These are phyloP conservation scores for Opeltia flavorubescens DNA, from an alignment of 495 filamentous ascomycete species.

Conservation along the genomic window DNA sequence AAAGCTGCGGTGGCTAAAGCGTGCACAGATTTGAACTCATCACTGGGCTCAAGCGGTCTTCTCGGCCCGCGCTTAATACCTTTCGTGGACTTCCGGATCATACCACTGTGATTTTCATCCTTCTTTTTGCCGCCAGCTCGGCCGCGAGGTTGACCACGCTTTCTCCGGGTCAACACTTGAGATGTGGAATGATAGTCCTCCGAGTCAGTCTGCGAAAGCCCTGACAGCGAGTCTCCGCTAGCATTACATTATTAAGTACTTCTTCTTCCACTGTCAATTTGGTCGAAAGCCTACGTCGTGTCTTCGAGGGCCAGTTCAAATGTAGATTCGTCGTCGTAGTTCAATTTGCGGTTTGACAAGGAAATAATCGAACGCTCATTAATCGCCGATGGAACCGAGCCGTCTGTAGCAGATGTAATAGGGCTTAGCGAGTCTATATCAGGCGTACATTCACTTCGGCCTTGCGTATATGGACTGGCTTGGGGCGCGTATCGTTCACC, in stretches of 20 bases:
- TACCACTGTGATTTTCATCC: neutral
- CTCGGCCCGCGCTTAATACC: constrained; percentile 49
- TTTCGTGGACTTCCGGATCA: constrained; percentile 12
- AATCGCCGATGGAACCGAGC: no score
- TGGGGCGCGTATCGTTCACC: no score
- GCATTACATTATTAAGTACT: neutral
- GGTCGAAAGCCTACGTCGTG: no score
- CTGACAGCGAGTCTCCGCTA: neutral
- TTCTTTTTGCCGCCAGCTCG: neutral
- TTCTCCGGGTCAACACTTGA: neutral
- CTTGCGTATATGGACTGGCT: no score
- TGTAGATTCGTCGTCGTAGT: no score
- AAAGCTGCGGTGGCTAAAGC: constrained; percentile 58
- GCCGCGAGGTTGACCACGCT: neutral
- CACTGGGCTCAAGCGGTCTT: constrained; percentile 55
- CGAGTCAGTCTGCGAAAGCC: neutral
- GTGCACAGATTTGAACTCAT: constrained; percentile 59
- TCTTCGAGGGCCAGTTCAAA: no score
- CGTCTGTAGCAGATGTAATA: no score
- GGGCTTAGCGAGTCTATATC: no score
- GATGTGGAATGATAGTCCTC: neutral
- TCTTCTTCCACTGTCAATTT: no score
- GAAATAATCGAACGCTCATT: no score
- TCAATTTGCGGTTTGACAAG: no score
- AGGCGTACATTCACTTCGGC: no score